Conservation (phyloP, 805 yeast species). For the Yamadazyma paraphyllophila region DNA sequence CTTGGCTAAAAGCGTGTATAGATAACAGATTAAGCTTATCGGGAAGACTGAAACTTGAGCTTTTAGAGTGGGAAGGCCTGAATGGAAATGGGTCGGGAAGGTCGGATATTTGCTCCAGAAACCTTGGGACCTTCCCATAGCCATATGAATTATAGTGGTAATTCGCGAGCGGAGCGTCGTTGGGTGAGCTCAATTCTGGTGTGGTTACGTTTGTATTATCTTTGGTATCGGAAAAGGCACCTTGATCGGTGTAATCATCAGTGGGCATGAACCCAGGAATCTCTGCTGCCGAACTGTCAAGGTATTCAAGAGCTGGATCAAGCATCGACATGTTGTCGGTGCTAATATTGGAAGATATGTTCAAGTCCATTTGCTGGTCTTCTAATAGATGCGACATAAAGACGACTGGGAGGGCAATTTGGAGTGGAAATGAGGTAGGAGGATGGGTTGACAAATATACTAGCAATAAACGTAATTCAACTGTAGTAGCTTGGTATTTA, state of each 20-base stretch:
- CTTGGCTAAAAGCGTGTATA: conserved; percentile 7
- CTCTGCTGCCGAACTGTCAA: background rate
- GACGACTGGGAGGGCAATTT: background rate
- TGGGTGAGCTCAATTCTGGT: conserved; percentile 11
- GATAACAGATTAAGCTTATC: conserved; percentile 15
- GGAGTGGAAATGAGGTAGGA: background rate
- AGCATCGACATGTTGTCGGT: conserved; percentile 3
- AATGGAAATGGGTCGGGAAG: conserved; percentile 1
- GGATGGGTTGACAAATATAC: background rate
- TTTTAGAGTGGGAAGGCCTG: conserved; percentile 3
- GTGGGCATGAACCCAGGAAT: background rate
- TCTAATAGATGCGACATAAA: conserved; percentile 7
- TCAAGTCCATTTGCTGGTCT: conserved; percentile 8
- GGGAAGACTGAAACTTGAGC: conserved; percentile 14
- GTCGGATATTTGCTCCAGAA: background rate
- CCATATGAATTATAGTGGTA: conserved; percentile 4
- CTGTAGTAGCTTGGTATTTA: background rate
- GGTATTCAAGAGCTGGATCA: conserved; percentile 5
- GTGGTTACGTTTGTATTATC: conserved; percentile 23
- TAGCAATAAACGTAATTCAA: background rate
- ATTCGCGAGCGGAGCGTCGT: conserved; percentile 2
- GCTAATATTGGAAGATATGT: conserved; percentile 5
- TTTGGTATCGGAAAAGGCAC: conserved; percentile 4
- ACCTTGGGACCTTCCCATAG: background rate
- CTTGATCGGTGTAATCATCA: background rate